phyloP scores from a whole-genome alignment of 78 protist species.

The Neovahlkampfia damariscottae region DNA sequence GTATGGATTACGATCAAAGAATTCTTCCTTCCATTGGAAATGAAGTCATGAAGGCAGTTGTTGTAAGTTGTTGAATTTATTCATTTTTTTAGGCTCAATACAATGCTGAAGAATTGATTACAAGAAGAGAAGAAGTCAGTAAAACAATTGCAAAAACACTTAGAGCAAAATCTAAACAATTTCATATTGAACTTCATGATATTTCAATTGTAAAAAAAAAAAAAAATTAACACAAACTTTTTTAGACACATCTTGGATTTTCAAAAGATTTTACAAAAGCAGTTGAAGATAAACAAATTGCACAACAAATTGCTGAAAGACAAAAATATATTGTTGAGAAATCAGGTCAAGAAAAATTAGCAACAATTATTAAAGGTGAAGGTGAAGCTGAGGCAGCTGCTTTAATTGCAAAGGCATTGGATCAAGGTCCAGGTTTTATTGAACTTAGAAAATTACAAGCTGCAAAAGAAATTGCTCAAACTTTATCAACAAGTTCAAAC shows the following conservation, averaged over 20 bases:
- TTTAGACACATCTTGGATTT: constrained; percentile 51
- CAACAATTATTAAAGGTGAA: constrained; percentile 59
- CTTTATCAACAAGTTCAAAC: constrained; percentile 38
- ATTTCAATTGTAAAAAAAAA: constrained; percentile 53
- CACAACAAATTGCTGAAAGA: constrained; percentile 71
- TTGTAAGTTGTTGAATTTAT: no score
- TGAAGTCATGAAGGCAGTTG: constrained; percentile 50
- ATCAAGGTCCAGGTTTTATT: constrained; percentile 35
- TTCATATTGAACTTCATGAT: constrained; percentile 52
- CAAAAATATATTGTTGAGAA: constrained; percentile 35
- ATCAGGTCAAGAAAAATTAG: constrained; percentile 65
- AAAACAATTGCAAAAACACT: constrained; percentile 14
- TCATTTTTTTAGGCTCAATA: no score
- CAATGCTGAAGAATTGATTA: constrained; percentile 67
- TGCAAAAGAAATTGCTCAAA: constrained; percentile 57
- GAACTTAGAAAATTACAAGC: constrained; percentile 44
- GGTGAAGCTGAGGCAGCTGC: constrained; percentile 64
- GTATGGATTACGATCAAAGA: constrained; percentile 59
- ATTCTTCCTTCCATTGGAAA: constrained; percentile 57
- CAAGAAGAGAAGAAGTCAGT: constrained; percentile 52
- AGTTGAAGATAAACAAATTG: constrained; percentile 74
- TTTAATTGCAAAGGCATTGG: constrained; percentile 33
- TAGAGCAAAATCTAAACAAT: constrained; percentile 17
- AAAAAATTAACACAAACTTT: constrained; percentile 52
- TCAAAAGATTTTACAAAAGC: constrained; percentile 58